Base-by-base conservation (phyloP, 2,329 filamentous ascomycete species). In the Ophiobolus disseminans region DNA sequence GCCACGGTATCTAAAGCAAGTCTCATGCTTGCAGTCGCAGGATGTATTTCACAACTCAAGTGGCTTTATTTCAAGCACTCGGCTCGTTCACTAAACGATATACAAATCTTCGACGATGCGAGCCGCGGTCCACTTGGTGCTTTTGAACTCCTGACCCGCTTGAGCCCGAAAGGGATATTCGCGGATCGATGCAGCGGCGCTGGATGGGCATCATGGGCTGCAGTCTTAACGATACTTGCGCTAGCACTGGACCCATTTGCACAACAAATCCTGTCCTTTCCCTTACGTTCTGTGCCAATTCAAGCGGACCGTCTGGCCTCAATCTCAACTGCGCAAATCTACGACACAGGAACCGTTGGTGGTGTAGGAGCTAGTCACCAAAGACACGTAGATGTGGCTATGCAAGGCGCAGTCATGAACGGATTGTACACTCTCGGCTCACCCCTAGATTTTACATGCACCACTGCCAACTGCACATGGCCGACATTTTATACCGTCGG, bases 241-340 rank as follows among this genome's bases (percentile, higher is more conserved):
- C 43, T 54, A 11, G 26, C 28, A 32, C 16, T 45, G 17, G 51
- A 54, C 28, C 47, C 51, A 11, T 54, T 54, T 26, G 47, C 48
- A 13, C 51, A 54, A 43, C 43, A 54, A 26, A 40, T 54, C 21
- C 10, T 54, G 5, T 48, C 39, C 22, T 50, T 48, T 21, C 34
- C 38, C 9, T n/a, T 36, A 17, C 39, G 47, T 3, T 16, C 31
- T 19, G 43, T 47, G 8, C 26, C 51, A 10, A n/a, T 11, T 19
- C 11, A 22, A 45, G 13, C n/a, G 10, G 20, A 37, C 41, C 13
- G n/a, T 49, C 4, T 49, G 23, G 50, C 22, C 28, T 7, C 35
- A 36, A 30, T 43, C 19, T 25, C 9, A 4, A 35, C 44, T 8
- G 36, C 44, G 20, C 44, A 40, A 22, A 28, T 40, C 20, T 40